A percentile compares a stretch with the other conserved stretches of the same genome.
Conservation (phyloP, 2,329 filamentous ascomycete species). For the Cyanodermella asteris region DNA sequence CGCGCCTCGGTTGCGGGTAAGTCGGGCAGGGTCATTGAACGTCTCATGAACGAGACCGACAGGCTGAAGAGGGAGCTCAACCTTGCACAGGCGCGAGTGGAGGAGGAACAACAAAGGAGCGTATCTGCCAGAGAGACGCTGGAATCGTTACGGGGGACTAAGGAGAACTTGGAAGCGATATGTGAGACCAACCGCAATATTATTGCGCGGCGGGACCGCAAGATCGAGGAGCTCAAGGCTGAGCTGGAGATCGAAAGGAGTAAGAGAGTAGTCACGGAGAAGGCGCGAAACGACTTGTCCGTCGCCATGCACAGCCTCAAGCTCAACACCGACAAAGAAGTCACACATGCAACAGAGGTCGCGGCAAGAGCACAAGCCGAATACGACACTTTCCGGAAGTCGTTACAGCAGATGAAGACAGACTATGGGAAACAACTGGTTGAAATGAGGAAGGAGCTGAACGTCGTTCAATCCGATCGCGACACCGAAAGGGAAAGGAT, state of each 20-base stretch:
- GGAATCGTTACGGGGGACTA: constrained; percentile 22
- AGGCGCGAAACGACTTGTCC: constrained; percentile 17
- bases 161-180: constrained; percentile 24
- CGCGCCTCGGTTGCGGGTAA: constrained; percentile 27
- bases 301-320: constrained; percentile 4
- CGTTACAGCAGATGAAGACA: constrained; percentile 6
- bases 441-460: constrained; percentile 5
- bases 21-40: constrained; percentile 28
- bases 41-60: constrained; percentile 27
- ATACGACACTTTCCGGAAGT: constrained; percentile 7
- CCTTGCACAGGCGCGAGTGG: constrained; percentile 19
- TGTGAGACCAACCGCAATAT: constrained; percentile 24
- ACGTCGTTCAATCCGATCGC: constrained; percentile 14
- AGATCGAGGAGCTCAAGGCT: constrained; percentile 22
- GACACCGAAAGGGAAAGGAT: constrained; percentile 16
- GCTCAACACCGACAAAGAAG: no score
- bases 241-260: constrained; percentile 21
- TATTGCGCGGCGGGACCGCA: constrained; percentile 24
- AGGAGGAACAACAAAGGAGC: constrained; percentile 23
- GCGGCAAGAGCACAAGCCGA: constrained; percentile 17
- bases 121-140: constrained; percentile 12
- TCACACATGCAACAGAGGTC: constrained; percentile 17
- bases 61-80: constrained; percentile 24
- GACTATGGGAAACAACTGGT: constrained; percentile 5
- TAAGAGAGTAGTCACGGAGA: constrained; percentile 19